Evolutionary conservation across 2,329 filamentous ascomycete genomes (phyloP).

Genomic region (Ascochyta viciae-villosae): DNA sequence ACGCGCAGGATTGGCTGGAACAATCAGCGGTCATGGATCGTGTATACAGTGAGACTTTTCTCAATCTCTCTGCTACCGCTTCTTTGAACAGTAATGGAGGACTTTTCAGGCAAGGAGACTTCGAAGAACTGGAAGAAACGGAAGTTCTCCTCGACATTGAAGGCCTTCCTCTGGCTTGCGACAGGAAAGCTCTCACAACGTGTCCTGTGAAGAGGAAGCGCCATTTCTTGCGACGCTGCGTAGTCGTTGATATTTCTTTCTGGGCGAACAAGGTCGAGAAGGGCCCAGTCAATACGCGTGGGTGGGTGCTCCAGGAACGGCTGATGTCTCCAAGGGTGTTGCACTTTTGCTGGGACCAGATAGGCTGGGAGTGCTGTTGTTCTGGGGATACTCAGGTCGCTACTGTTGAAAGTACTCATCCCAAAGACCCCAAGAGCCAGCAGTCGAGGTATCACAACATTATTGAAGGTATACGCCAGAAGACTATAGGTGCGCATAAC

Average conservation of each 20-base stretch:
- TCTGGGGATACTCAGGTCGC: neutral
- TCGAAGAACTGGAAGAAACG: constrained; percentile 19
- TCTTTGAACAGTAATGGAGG: constrained; percentile 22
- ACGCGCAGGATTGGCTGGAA: constrained; percentile 25
- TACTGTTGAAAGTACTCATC: neutral
- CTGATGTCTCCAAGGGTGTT: constrained; percentile 29
- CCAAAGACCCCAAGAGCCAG: neutral
- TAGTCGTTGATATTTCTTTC: neutral
- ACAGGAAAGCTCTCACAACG: neutral
- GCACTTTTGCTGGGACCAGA: constrained; percentile 28
- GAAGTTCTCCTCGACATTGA: constrained; percentile 23
- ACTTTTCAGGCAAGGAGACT: constrained; percentile 14
- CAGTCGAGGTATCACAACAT: neutral
- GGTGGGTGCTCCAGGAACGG: constrained; percentile 35
- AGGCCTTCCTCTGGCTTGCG: neutral
- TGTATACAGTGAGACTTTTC: constrained; percentile 24
- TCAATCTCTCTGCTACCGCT: constrained; percentile 35
- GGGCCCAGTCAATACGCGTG: constrained; percentile 27
- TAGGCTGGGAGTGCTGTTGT: constrained; percentile 32
- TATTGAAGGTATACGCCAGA: neutral
- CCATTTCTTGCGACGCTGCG: neutral
- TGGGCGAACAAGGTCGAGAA: constrained; percentile 25
- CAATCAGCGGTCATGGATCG: constrained; percentile 23
- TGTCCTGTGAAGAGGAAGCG: neutral
- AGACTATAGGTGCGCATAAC: neutral